Evolutionary conservation across 2,329 filamentous ascomycete species (phyloP), one percentile per base, ranked within the genome.

Genomic region (Penicillium janthinellum): DNA sequence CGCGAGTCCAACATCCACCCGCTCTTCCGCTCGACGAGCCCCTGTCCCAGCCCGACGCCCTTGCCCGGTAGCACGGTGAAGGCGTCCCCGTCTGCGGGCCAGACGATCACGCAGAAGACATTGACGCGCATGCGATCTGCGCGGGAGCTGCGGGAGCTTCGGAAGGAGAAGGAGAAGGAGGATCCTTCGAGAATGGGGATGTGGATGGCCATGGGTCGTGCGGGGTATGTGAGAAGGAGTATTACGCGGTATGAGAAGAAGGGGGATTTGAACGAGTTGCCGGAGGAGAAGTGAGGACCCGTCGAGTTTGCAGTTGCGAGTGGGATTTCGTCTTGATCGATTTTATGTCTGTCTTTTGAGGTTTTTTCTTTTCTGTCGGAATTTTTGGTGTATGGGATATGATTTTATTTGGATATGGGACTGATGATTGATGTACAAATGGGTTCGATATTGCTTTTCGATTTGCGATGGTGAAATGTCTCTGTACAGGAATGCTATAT

Each of bases 1-100:
- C 78, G 78, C 59, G 82, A 85, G 66, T 77, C 79, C 11, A 78
- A 85, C 58, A 86, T 86, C 54, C 84, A 86, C 65, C 84, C 84
- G 12, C 75, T 86, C 3, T 86, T 87, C 71, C 79, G 84, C 44
- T 78, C 78, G 3, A 81, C 81, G 62, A 84, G 80, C 60, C 82
- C 83, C 10, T 77, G 77, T 0, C 83, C 84, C 17, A 81, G 83
- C 2, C 81, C 83, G 11, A 77, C 80, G 0, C 71, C 80, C 2
- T 82, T 81, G 0, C 79, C 80, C 0, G 82, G 82, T 0, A 87
- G 84, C 0, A 80, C 81, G 57, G 82, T 87, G 48, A 78, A 79
- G 17, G 85, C 83, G 11, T 83, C 83, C 2, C 83, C 84, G 2
- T 77, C 81, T 35, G 82, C 83, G 3, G 83, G 81, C 6, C 82